phyloP scores from a whole-genome alignment of 176 grass and related monocot genomes.

The Oryza brachyantha region DNA sequence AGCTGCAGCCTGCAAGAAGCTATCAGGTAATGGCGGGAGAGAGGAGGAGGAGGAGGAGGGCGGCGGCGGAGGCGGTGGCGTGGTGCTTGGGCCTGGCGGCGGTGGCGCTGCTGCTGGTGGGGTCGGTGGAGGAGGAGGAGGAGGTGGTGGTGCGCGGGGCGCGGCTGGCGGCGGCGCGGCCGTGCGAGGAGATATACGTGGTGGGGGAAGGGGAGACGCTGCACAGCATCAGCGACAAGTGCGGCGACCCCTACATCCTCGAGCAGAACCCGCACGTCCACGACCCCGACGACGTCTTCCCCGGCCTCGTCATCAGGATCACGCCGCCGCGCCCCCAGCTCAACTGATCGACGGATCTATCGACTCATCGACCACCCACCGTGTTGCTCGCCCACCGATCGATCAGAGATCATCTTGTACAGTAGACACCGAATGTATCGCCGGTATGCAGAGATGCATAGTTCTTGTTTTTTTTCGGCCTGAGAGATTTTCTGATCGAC shows the following conservation, averaged over 20 bases:
- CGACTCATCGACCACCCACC: background rate
- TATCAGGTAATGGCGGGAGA: background rate
- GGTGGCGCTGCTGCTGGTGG: slow-evolving; percentile 48
- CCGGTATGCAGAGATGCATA: background rate
- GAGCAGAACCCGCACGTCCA: slow-evolving; percentile 88
- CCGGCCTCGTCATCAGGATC: slow-evolving; percentile 79
- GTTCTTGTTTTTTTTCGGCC: background rate
- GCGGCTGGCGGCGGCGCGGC: slow-evolving; percentile 29
- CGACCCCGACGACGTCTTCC: slow-evolving; percentile 92
- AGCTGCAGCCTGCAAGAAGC: background rate
- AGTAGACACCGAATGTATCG: background rate
- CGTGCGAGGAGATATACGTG: slow-evolving; percentile 88
- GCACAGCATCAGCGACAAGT: slow-evolving; percentile 87
- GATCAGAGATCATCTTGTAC: background rate
- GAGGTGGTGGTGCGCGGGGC: slow-evolving; percentile 22
- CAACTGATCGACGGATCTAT: no score
- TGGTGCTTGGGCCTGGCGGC: slow-evolving; percentile 57
- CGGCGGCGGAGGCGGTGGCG: slow-evolving; percentile 49
- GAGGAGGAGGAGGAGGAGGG: slow-evolving; percentile 9
- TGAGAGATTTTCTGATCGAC: background rate
- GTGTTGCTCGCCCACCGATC: background rate
- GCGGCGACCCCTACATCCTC: slow-evolving; percentile 82
- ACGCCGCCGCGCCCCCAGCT: slow-evolving; percentile 30
- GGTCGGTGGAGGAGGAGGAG: slow-evolving; percentile 25
- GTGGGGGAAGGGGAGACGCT: slow-evolving; percentile 76